Evolutionary conservation across 2,329 filamentous ascomycete genomes (phyloP).

Genomic region (Blastomyces gilchristii): DNA sequence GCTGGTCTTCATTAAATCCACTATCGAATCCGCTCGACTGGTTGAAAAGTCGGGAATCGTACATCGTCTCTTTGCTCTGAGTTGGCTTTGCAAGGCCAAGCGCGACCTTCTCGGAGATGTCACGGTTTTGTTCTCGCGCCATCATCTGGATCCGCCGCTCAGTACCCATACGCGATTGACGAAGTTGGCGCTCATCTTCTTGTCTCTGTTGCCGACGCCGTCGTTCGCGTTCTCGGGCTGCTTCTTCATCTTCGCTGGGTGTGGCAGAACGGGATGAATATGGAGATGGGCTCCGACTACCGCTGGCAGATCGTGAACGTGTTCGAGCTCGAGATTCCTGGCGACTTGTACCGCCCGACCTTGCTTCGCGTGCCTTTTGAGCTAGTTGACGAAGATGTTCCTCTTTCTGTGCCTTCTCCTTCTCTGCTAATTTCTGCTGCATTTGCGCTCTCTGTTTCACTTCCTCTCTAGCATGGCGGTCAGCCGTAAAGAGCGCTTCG

Average conservation of each 20-base stretch:
- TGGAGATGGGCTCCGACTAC: constrained; percentile 34
- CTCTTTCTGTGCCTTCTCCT: constrained; percentile 90
- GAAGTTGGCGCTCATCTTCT: constrained; percentile 79
- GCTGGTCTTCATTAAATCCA: constrained; percentile 95
- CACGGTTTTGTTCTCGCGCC: constrained; percentile 88
- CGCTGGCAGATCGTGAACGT: constrained; percentile 40
- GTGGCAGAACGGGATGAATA: constrained; percentile 38
- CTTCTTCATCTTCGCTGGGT: constrained; percentile 55
- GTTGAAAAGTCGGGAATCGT: constrained; percentile 91
- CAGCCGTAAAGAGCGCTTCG: constrained; percentile 87
- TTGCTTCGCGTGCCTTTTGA: constrained; percentile 82
- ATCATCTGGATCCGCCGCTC: constrained; percentile 87
- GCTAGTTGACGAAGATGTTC: constrained; percentile 80
- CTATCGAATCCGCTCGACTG: constrained; percentile 81
- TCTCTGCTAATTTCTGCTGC: constrained; percentile 93
- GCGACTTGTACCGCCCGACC: constrained; percentile 44
- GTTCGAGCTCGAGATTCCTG: constrained; percentile 39
- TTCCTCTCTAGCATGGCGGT: constrained; percentile 89
- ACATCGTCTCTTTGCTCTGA: constrained; percentile 86
- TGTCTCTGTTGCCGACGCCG: constrained; percentile 65
- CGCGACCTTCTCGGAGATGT: constrained; percentile 94
- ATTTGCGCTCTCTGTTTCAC: constrained; percentile 85
- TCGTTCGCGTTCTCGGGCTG: constrained; percentile 63
- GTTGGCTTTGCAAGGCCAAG: constrained; percentile 91
- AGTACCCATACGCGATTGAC: constrained; percentile 90